These are phyloP conservation scores for Ramalina peruviana DNA, from an alignment of 495 filamentous ascomycete genomes.

Conservation along the genomic window DNA sequence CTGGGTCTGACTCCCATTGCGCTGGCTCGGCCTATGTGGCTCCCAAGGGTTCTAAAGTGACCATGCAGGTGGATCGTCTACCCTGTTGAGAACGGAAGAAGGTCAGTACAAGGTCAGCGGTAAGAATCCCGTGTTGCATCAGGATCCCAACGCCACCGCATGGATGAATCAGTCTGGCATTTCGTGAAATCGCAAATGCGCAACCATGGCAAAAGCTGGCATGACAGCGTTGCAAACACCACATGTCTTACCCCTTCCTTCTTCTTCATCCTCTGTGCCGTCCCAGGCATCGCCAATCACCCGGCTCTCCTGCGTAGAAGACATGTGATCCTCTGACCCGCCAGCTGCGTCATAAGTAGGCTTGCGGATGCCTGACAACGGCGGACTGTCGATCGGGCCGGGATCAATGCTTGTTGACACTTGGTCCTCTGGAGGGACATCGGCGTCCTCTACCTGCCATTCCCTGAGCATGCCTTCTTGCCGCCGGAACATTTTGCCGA, in stretches of 20 bases:
- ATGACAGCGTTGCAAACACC: constrained; percentile 46
- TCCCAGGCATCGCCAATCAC: constrained; percentile 29
- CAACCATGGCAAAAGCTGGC: constrained; percentile 56
- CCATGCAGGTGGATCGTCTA: no score
- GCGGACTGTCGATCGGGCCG: background rate
- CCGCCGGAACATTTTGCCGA: constrained; percentile 52
- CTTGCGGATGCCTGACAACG: background rate
- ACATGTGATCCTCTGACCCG: constrained; percentile 18
- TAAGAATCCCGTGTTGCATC: no score
- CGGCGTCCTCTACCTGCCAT: constrained; percentile 42
- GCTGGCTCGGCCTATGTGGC: no score
- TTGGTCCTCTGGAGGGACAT: constrained; percentile 20
- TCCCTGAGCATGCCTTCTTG: constrained; percentile 52
- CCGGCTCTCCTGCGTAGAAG: constrained; percentile 13
- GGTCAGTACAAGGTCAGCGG: no score
- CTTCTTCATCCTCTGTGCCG: constrained; percentile 25
- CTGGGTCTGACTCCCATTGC: no score
- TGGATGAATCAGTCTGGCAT: constrained; percentile 8
- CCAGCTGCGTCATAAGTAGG: background rate
- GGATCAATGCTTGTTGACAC: background rate
- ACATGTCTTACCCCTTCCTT: constrained; percentile 33
- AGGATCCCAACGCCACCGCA: no score
- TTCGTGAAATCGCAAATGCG: constrained; percentile 59
- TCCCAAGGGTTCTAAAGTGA: no score
- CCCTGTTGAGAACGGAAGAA: no score